phyloP scores from a whole-genome alignment of 768 basidiomycete species.

The Leccinum uliginosum region DNA sequence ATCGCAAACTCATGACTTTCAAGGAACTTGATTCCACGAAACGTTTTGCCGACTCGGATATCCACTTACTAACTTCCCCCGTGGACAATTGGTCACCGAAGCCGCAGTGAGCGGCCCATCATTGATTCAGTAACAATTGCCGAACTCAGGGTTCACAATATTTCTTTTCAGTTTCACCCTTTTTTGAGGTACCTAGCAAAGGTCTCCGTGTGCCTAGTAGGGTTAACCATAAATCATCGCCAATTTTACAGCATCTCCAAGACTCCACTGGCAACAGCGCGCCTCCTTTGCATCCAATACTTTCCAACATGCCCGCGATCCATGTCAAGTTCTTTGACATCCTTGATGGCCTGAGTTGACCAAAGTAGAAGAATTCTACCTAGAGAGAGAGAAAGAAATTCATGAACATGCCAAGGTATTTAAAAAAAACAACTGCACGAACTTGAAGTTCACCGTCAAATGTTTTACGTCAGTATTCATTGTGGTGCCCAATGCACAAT shows the following conservation, averaged over 20 bases:
- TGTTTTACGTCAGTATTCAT: constrained; percentile 47
- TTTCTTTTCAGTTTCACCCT: constrained; percentile 1
- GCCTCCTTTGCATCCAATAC: constrained; percentile 42
- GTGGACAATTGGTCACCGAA: too few relatives aligned
- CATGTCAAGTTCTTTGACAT: constrained; percentile 73
- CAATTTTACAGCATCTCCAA: constrained; percentile 9
- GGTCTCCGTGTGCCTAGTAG: too few relatives aligned
- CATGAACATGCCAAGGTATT: constrained; percentile 43
- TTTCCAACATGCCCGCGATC: constrained; percentile 52
- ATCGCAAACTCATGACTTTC: too few relatives aligned
- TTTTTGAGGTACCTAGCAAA: too few relatives aligned
- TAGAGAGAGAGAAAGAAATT: constrained; percentile 64
- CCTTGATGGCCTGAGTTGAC: constrained; percentile 75
- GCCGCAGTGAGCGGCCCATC: too few relatives aligned
- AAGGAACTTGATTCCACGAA: too few relatives aligned
- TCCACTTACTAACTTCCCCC: too few relatives aligned
- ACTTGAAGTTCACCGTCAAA: constrained; percentile 61
- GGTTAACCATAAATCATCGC: background rate
- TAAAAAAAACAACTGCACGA: constrained; percentile 69
- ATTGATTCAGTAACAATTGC: too few relatives aligned
- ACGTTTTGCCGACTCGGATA: too few relatives aligned
- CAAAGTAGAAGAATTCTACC: constrained; percentile 84
- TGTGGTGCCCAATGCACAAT: background rate
- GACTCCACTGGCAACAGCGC: too few relatives aligned
- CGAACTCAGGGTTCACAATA: too few relatives aligned